Evolutionary conservation across 768 basidiomycete species (phyloP).

Genomic region (Pleurotus citrinopileatus): DNA sequence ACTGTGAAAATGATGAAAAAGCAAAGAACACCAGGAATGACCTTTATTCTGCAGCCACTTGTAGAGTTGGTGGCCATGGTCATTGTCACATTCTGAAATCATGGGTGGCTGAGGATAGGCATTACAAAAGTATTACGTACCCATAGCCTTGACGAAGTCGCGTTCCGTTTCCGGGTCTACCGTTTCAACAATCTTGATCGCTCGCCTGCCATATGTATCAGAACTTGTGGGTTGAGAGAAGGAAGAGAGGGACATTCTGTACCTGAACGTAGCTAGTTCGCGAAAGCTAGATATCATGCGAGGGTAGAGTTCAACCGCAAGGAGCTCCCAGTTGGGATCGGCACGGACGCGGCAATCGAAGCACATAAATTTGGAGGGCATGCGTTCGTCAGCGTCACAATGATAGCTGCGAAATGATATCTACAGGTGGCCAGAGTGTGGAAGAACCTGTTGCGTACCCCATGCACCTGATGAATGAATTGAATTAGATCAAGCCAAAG

Average conservation of each 20-base stretch:
- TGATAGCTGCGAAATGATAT: conserved; percentile 49
- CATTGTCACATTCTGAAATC: not conserved
- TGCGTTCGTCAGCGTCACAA: conserved; percentile 48
- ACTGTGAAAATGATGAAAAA: not conserved
- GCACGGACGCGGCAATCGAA: conserved; percentile 73
- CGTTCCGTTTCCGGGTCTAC: conserved; percentile 37
- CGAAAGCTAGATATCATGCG: conserved; percentile 61
- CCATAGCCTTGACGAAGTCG: conserved; percentile 60
- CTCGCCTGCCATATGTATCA: conserved; percentile 41
- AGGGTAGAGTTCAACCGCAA: conserved; percentile 55
- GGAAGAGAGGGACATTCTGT: not conserved
- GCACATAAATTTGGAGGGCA: conserved; percentile 64
- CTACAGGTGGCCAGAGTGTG: not conserved
- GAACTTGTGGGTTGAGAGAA: not conserved
- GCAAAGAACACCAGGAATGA: conserved; percentile 18
- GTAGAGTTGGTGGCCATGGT: conserved; percentile 47
- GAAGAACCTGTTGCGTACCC: conserved; percentile 22
- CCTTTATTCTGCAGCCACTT: conserved; percentile 73
- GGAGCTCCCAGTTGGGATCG: conserved; percentile 69
- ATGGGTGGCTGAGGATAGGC: not conserved
- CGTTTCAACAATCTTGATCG: conserved; percentile 66
- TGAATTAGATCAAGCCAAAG: not conserved
- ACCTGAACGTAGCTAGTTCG: conserved; percentile 74
- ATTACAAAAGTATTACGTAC: conserved; percentile 31
- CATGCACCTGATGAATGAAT: conserved; percentile 33